Percentiles rank a stretch among this genome's conserved stretches.
These are phyloP conservation scores for Naematelia aurantialba DNA, from an alignment of 768 basidiomycete genomes.

Conservation along the genomic window DNA sequence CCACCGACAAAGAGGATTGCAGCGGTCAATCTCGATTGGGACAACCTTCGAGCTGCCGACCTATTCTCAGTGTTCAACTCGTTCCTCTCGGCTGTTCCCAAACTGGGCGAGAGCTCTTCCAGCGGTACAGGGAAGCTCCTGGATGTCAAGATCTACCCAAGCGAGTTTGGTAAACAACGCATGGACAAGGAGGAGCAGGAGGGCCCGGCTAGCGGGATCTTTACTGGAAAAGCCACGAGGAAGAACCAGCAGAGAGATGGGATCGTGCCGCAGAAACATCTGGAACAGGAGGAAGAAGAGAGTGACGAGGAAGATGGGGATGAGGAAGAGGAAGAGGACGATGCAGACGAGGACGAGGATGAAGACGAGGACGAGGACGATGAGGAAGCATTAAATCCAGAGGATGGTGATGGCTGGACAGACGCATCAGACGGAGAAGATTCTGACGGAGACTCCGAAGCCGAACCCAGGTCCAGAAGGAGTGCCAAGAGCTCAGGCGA, in stretches of 20 bases:
- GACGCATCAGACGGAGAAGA: constrained; percentile 3
- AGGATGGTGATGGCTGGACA: constrained; percentile 20
- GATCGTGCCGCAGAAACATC: constrained; percentile 19
- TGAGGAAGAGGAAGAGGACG: constrained; percentile 56
- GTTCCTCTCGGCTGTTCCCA: constrained; percentile 55
- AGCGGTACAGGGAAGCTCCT: constrained; percentile 60
- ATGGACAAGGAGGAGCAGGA: constrained; percentile 82
- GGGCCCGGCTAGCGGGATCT: constrained; percentile 82
- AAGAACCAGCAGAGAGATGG: constrained; percentile 46
- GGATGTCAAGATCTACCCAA: constrained; percentile 82
- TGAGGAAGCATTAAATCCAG: constrained; percentile 24
- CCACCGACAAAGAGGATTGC: constrained; percentile 70
- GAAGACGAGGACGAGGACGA: constrained; percentile 34
- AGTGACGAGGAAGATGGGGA: constrained; percentile 34
- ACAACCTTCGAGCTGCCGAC: constrained; percentile 82
- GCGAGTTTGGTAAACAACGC: constrained; percentile 82
- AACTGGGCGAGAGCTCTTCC: constrained; percentile 23
- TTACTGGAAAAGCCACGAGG: constrained; percentile 50
- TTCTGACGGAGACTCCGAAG: constrained; percentile 12
- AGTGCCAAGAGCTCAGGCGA: constrained; percentile 21
- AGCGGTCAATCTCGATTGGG: constrained; percentile 96
- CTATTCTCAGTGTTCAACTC: constrained; percentile 91
- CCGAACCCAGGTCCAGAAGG: constrained; percentile 48
- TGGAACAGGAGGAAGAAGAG: constrained; percentile 21
- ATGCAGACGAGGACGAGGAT: constrained; percentile 20